phyloP scores from a whole-genome alignment of 2,329 filamentous ascomycete species.

The Colletotrichum cuscutae region DNA sequence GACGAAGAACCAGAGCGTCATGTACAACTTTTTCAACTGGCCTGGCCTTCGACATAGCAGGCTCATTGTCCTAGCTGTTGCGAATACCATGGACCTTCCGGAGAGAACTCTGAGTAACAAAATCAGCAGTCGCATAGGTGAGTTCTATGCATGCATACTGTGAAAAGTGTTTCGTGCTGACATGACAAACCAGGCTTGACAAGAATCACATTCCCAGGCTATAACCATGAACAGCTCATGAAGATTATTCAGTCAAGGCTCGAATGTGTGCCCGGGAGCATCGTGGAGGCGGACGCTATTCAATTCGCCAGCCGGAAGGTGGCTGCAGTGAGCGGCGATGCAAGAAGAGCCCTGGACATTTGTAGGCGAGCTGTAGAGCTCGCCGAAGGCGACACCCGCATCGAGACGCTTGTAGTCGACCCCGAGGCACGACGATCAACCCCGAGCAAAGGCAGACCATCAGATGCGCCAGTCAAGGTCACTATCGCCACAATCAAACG shows the following conservation, averaged over 20 bases:
- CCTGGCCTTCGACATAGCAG: conserved; percentile 90
- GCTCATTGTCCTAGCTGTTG: conserved; percentile 94
- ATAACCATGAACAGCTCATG: conserved; percentile 97
- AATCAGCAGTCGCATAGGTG: conserved; percentile 87
- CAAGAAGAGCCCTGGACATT: conserved; percentile 91
- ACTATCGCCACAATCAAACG: conserved; percentile 94
- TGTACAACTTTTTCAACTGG: conserved; percentile 99
- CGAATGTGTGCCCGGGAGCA: conserved; percentile 85
- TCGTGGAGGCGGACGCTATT: conserved; percentile 92
- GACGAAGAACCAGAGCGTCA: conserved; percentile 98
- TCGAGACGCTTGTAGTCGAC: conserved; percentile 70
- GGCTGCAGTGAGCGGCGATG: conserved; percentile 94
- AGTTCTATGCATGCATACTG: conserved; percentile 37
- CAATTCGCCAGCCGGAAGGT: conserved; percentile 98
- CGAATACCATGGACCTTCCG: conserved; percentile 98
- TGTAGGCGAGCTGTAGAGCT: conserved; percentile 95
- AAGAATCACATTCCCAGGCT: conserved; percentile 95
- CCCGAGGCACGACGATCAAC: conserved; percentile 52
- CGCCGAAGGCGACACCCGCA: conserved; percentile 76
- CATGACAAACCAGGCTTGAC: conserved; percentile 70
- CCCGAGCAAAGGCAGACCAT: conserved; percentile 41
- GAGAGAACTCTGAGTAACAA: conserved; percentile 98
- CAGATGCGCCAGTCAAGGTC: conserved; percentile 67
- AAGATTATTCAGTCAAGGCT: conserved; percentile 96
- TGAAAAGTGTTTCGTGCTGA: not conserved